A percentile compares a stretch with the other conserved stretches of the same genome.
These are phyloP conservation scores for Sergeia podlipaevii DNA, from an alignment of 208 protist genomes.

Conservation along the genomic window DNA sequence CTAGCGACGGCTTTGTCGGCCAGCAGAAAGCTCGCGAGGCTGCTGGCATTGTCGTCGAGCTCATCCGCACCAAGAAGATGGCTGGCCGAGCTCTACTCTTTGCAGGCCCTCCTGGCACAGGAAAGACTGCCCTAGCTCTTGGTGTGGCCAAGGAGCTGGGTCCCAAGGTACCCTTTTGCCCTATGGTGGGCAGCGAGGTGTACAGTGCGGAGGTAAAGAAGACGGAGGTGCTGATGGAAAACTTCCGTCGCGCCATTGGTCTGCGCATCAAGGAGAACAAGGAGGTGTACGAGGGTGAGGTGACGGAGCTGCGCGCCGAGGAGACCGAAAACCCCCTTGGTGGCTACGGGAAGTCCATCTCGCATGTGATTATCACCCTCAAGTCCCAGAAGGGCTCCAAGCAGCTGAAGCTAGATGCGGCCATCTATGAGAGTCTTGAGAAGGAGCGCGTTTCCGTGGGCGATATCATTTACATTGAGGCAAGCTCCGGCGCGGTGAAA, in stretches of 20 bases:
- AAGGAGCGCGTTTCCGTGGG: constrained; percentile 98
- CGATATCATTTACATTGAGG: constrained; percentile 99
- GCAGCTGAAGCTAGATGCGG: constrained; percentile 98
- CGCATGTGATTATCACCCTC: constrained; percentile 98
- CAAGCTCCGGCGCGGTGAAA: constrained; percentile 97
- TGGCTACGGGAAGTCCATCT: constrained; percentile 98
- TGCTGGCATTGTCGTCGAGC: constrained; percentile 97
- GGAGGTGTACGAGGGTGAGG: constrained; percentile 99
- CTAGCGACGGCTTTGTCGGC: constrained; percentile 97
- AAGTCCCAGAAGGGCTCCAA: constrained; percentile 98
- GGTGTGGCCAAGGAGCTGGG: constrained; percentile 99
- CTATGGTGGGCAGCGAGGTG: constrained; percentile 99
- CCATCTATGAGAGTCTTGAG: constrained; percentile 98
- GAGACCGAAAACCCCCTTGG: constrained; percentile 98
- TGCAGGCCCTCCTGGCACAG: constrained; percentile 98
- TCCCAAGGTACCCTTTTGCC: constrained; percentile 99
- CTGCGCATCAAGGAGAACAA: constrained; percentile 99
- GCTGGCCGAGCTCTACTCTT: constrained; percentile 99
- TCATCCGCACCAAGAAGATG: constrained; percentile 99
- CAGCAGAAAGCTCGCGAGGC: constrained; percentile 98
- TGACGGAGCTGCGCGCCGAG: constrained; percentile 98
- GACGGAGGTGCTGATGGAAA: constrained; percentile 99
- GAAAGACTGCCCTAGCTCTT: constrained; percentile 97
- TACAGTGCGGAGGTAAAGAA: constrained; percentile 99
- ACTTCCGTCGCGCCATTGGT: constrained; percentile 99